Evolutionary conservation across 208 protist genomes (phyloP).

Genomic region (Trypanosoma conorhini): DNA sequence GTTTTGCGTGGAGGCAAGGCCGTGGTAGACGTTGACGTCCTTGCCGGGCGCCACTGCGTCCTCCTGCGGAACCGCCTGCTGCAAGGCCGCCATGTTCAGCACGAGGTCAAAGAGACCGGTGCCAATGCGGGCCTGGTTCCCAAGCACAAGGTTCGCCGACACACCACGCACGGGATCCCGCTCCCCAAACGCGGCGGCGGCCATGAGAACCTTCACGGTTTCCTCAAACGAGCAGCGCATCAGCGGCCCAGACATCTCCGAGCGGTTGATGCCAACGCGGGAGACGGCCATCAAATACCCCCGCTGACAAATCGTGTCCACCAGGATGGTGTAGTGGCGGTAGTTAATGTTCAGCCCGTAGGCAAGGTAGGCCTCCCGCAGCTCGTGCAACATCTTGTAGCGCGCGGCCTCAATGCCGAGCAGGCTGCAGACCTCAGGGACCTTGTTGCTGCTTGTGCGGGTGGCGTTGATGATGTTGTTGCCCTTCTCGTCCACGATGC

Average conservation of each 20-base stretch:
- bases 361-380: conserved; percentile 93
- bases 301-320: conserved; percentile 99
- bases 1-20: conserved; percentile 55
- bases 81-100: conserved; percentile 92
- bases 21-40: conserved; percentile 82
- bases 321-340: conserved; percentile 97
- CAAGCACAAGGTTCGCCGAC: conserved; percentile 98
- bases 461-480: conserved; percentile 93
- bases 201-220: conserved; percentile 99
- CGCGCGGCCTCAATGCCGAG: conserved; percentile 94
- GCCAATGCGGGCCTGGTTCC: conserved; percentile 96
- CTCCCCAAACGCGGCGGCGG: conserved; percentile 97
- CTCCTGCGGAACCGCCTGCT: conserved; percentile 77
- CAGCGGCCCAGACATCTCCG: conserved; percentile 95
- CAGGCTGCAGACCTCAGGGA: conserved; percentile 97
- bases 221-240: conserved; percentile 99
- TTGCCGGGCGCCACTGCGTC: conserved; percentile 74
- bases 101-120: conserved; percentile 98
- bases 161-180: conserved; percentile 96
- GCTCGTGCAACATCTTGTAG: conserved; percentile 81
- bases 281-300: conserved; percentile 97
- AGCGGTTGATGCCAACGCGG: conserved; percentile 96
- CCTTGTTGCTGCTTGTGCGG: conserved; percentile 97
- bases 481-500: conserved; percentile 96
- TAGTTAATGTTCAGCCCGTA: conserved; percentile 99